These are phyloP conservation scores for Backusella luteola DNA, from an alignment of 192 early-diverging fungal genomes.

Conservation along the genomic window DNA sequence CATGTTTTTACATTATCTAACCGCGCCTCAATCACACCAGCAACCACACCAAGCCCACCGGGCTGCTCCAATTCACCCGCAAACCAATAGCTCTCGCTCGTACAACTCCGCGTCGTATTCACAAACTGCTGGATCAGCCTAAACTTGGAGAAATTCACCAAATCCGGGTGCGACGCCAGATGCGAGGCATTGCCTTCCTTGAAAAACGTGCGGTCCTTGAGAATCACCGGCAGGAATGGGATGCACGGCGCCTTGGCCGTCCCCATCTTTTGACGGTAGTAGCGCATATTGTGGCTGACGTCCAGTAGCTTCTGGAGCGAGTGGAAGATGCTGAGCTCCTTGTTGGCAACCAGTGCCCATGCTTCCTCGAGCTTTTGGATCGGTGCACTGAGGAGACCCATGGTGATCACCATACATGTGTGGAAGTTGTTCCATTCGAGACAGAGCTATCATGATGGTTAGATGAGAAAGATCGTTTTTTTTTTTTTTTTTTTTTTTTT, in stretches of 20 bases:
- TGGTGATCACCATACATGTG: constrained; percentile 63
- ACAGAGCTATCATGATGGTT: constrained; percentile 36
- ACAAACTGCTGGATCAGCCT: constrained; percentile 42
- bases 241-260: constrained; percentile 46
- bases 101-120: constrained; percentile 32
- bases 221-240: constrained; percentile 64
- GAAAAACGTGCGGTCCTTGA: constrained; percentile 75
- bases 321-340: constrained; percentile 43
- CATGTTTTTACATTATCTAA: not conserved
- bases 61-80: constrained; percentile 32
- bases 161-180: not conserved
- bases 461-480: not conserved
- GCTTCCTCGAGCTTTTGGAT: constrained; percentile 41
- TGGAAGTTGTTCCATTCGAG: constrained; percentile 63
- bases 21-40: not conserved
- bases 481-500: not conserved
- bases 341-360: constrained; percentile 40
- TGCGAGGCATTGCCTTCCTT: constrained; percentile 57
- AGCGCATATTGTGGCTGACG: constrained; percentile 60
- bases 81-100: constrained; percentile 42
- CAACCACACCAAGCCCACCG: not conserved
- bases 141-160: constrained; percentile 57
- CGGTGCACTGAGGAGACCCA: constrained; percentile 54
- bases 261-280: constrained; percentile 54
- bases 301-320: constrained; percentile 60